Evolutionary conservation across 176 grass and related monocot species (phyloP).

Genomic region (Elaeis guineensis): DNA sequence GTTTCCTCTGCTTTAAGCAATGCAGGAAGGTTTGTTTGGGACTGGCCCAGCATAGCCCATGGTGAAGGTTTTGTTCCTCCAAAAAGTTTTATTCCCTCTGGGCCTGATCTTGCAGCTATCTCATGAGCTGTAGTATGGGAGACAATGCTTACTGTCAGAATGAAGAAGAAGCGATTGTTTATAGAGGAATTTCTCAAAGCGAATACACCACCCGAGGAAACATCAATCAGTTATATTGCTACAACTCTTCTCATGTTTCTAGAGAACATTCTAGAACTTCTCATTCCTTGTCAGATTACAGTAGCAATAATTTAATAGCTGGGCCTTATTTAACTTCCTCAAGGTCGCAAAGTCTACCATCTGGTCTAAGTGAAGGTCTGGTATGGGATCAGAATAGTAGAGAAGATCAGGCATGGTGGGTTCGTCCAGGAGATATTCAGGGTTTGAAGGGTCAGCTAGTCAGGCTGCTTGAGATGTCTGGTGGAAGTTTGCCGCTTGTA

Average conservation of each 20-base stretch:
- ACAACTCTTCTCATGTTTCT: slow-evolving; percentile 33
- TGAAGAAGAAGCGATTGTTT: slow-evolving; percentile 62
- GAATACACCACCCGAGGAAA: slow-evolving; percentile 31
- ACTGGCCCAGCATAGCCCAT: slow-evolving; percentile 71
- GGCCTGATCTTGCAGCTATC: slow-evolving; percentile 33
- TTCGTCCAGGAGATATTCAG: slow-evolving; percentile 63
- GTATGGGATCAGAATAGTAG: slow-evolving; percentile 19
- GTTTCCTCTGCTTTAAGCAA: slow-evolving; percentile 64
- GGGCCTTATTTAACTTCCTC: slow-evolving; percentile 21
- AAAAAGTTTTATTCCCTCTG: slow-evolving; percentile 22
- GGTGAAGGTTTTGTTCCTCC: slow-evolving; percentile 56
- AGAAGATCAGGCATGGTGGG: slow-evolving; percentile 54
- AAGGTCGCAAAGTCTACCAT: slow-evolving; percentile 40
- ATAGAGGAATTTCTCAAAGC: slow-evolving; percentile 44
- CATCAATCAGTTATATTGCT: slow-evolving; percentile 37
- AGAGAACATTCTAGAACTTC: slow-evolving; percentile 38
- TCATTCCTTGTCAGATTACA: slow-evolving; percentile 24
- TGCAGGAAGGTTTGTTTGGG: slow-evolving; percentile 67
- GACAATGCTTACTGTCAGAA: slow-evolving; percentile 31
- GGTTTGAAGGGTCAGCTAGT: slow-evolving; percentile 69
- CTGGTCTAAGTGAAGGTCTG: slow-evolving; percentile 25
- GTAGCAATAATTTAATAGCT: slow-evolving; percentile 14
- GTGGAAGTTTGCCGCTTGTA: slow-evolving; percentile 58
- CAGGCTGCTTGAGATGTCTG: slow-evolving; percentile 55
- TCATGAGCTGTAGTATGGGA: slow-evolving; percentile 20